Conservation (phyloP, 2,329 filamentous ascomycete species). For the Neofusicoccum ribis region DNA sequence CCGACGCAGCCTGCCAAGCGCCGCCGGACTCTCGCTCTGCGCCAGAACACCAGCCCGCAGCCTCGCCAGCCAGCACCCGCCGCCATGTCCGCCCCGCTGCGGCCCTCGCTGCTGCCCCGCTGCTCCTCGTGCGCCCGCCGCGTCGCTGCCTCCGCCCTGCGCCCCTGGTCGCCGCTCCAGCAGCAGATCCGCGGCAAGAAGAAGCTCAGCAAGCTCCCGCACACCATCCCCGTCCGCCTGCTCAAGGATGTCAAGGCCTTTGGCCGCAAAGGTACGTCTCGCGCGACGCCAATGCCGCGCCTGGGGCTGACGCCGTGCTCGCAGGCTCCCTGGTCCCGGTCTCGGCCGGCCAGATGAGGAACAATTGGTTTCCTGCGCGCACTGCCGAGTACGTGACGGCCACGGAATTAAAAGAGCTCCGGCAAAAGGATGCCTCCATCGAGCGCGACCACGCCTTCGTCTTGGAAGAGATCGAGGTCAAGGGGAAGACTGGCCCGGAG, state of each 20-base stretch:
- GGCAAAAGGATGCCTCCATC: constrained; percentile 44
- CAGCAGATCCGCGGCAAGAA: constrained; percentile 45
- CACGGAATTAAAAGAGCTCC: constrained; percentile 47
- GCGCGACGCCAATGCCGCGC: background rate
- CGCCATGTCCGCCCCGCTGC: constrained; percentile 36
- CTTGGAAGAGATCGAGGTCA: no score
- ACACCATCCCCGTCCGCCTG: constrained; percentile 51
- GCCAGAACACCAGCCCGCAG: no score
- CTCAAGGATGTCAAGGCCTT: constrained; percentile 54
- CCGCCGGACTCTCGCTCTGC: no score
- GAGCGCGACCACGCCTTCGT: constrained; percentile 50
- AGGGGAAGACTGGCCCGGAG: constrained; percentile 26
- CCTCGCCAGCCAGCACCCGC: constrained; percentile 5
- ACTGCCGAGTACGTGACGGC: constrained; percentile 55
- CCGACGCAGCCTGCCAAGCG: constrained; percentile 1
- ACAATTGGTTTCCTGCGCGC: constrained; percentile 53
- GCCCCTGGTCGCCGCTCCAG: constrained; percentile 30
- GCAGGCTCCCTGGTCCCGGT: constrained; percentile 56
- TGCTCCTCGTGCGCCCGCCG: constrained; percentile 41
- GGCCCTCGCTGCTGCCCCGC: constrained; percentile 37
- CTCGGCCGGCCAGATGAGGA: constrained; percentile 55
- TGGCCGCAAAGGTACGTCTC: constrained; percentile 42
- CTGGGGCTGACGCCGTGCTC: background rate
- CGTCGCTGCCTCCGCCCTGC: constrained; percentile 32
- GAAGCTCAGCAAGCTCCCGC: constrained; percentile 30